Evolutionary conservation across 495 filamentous ascomycete species (phyloP), one percentile per base, ranked within the genome.

Genomic region (Podospora bellae-mahoneyi): DNA sequence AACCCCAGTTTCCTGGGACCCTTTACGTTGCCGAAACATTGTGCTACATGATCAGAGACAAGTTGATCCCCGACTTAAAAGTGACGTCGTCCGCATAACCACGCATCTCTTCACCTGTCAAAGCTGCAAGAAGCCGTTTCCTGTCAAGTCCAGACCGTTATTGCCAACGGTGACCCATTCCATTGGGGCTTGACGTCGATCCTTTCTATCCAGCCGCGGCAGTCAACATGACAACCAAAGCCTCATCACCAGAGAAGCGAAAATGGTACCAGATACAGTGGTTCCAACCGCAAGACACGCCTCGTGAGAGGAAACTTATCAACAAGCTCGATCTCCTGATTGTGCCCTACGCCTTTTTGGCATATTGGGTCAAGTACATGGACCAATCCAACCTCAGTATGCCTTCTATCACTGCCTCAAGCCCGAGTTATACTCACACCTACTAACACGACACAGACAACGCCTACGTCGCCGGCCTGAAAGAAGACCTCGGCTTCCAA

Each of bases 361-460:
- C 79, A 0, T 84, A 83, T 64, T 83, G 81, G 82, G 76, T 77
- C 19, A 84, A 85, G 68, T 81, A 83, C 64, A 75, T 85, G 27
- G 81, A 85, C 67, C 75, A 78, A 62, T 60, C 71, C 64, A 78
- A 78, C 26, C 68, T 78, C 53, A 77, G 72, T 74, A 16, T 57
- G 68, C 65, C 0, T 10, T 28, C 15, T 48, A 6, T 15, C n/a
- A 28, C 32, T 26, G 10, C 26, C 54, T 34, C 55, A 34, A 13
- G 44, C 16, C n/a, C 48, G 15, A 13, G 15, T 6, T 32, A 23
- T 23, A 27, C 59, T 18, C 4, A 27, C 23, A 63, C 27, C 30
- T 19, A 19, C 39, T 63, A 63, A 34, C 61, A 39, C 9, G 13
- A 19, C 26, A 18, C 4, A 64, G 75, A 78, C 64, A 81, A 78